Base-by-base conservation (phyloP, 257 asterid species). In the Paraleonurus japonicus region DNA sequence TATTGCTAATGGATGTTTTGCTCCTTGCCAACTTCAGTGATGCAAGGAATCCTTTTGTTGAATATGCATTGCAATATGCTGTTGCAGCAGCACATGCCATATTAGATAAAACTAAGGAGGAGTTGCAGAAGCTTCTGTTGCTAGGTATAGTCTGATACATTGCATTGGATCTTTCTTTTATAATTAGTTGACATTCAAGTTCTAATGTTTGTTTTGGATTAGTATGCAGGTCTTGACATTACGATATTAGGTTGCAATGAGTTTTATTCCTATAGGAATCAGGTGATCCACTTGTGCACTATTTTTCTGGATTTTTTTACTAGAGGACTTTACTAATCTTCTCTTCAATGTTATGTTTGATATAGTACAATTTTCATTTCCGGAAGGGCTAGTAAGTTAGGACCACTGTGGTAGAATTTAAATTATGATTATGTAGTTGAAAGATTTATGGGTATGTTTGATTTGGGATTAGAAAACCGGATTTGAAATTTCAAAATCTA, bases 211-310 rank as follows among this genome's bases (percentile, higher is more conserved):
- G 51, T 76, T 81, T 66, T 71, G 65, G 63, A 71, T 83, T 84
- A 80, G 85, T 74, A 76, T 79, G 88, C 97, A 94, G 96, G 99
- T 79, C 87, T 91, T 65, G 96, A 91, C 73, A 91, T 94, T 62
- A 89, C 95, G 55, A 90, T 94, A 78, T 76, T 94, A 72, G 97
- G 97, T 37, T 79, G 98, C 86, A 94, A 94, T 53, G 97, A 91
- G 76, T 94, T 94, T 77, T 90, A 94, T 80, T 94, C 98, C 20
- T 93, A 90, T 70, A 88, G 98, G 80, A 83, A 90, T 78, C 96
- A 87, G 98, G 98, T 89, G 80, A 72, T 76, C 66, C 22, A 6
- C 70, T 72, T 66, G 55, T 27, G 7, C 54, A 32, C 28, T 54
- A 27, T 26, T 68, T 45, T 64, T 61, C 64, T 51, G 74, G 62